These are phyloP conservation scores for Glycine tomentella DNA, from an alignment of 306 rosid species.

Conservation along the genomic window DNA sequence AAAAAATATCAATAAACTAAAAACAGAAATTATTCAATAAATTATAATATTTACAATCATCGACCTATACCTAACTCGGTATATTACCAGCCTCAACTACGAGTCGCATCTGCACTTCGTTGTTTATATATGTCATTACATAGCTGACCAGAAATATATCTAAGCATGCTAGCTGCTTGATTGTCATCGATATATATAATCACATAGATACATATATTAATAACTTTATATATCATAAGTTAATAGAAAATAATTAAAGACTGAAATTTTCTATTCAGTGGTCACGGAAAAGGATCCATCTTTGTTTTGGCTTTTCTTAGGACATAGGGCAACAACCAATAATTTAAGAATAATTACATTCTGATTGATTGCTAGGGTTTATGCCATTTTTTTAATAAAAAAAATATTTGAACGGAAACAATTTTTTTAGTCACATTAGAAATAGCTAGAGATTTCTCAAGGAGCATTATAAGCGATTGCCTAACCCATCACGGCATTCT, in stretches of 20 bases:
- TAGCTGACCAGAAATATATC: background rate
- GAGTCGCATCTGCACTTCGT: constrained; percentile 14
- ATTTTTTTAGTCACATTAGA: background rate
- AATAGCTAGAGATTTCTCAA: background rate
- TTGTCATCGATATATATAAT: background rate
- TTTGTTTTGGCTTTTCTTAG: background rate
- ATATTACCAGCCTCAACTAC: background rate
- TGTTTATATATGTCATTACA: background rate
- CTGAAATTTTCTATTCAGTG: background rate
- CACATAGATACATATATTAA: background rate
- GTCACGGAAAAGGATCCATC: background rate
- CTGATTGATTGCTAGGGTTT: background rate
- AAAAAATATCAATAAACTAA: too few relatives aligned
- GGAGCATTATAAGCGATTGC: too few relatives aligned
- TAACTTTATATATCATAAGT: background rate
- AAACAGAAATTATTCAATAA: too few relatives aligned
- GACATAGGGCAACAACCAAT: background rate
- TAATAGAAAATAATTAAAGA: background rate
- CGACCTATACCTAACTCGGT: background rate
- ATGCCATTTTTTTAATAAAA: background rate
- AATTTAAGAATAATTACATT: background rate
- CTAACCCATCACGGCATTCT: background rate
- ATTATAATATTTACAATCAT: background rate
- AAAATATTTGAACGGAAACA: background rate
- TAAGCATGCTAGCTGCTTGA: background rate